A percentile compares a stretch with the other conserved stretches of the same genome.
phyloP scores from a whole-genome alignment of 179 eudicot genomes.

The Heliamphora pulchella region DNA sequence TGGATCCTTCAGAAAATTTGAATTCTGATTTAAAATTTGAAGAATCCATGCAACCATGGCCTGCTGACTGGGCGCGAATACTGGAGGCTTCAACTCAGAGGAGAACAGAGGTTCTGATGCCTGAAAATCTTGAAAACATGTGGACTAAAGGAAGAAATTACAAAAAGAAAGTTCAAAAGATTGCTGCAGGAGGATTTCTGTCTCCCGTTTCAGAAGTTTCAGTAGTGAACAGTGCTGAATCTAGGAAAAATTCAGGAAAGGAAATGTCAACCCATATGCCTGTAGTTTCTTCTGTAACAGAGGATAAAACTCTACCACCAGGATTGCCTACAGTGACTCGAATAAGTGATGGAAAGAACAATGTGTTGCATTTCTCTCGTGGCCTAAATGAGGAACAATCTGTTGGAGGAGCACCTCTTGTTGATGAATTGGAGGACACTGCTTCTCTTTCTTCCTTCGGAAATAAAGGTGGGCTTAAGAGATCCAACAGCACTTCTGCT shows the following conservation, averaged over 20 bases:
- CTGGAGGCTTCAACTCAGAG: constrained; percentile 93
- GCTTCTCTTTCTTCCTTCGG: constrained; percentile 25
- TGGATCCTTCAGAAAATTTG: constrained; percentile 33
- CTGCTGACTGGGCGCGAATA: constrained; percentile 80
- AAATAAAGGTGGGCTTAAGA: constrained; percentile 42
- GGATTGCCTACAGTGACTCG: constrained; percentile 29
- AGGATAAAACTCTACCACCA: constrained; percentile 25
- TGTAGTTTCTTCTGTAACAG: constrained; percentile 17
- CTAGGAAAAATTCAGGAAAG: constrained; percentile 21
- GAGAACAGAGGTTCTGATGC: constrained; percentile 89
- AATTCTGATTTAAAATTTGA: constrained; percentile 26
- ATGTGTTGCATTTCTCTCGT: constrained; percentile 23
- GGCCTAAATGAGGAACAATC: constrained; percentile 25
- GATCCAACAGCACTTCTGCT: constrained; percentile 82
- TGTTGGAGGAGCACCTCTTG: constrained; percentile 24
- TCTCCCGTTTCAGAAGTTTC: constrained; percentile 26
- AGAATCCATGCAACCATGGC: constrained; percentile 42
- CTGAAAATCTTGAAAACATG: constrained; percentile 97
- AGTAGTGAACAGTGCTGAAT: constrained; percentile 4
- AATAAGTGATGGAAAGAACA: constrained; percentile 24
- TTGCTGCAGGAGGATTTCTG: constrained; percentile 34
- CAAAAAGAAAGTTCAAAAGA: constrained; percentile 57
- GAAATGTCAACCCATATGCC: constrained; percentile 16
- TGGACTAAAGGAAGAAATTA: constrained; percentile 94
- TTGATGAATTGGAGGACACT: constrained; percentile 24